A percentile compares a stretch with the other conserved stretches of the same genome.
Conservation (phyloP, 1,284 basidiomycete species). For the Cryptococcus wingfieldii region DNA sequence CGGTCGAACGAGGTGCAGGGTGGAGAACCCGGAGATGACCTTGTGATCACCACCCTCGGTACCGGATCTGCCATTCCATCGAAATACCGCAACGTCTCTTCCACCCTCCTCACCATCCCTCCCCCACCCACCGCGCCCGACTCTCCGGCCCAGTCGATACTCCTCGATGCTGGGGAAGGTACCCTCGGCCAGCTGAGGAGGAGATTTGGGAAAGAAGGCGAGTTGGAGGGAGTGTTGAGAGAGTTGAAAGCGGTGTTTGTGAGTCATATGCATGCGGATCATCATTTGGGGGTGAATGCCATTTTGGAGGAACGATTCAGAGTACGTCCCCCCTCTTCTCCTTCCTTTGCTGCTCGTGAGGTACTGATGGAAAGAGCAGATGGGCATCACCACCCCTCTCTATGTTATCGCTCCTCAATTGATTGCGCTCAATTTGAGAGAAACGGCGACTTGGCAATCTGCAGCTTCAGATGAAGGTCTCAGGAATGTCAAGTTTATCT, state of each 20-base stretch:
- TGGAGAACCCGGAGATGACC: constrained; percentile 58
- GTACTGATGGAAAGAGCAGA: constrained; percentile 10
- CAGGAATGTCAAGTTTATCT: constrained; percentile 39
- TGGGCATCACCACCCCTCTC: constrained; percentile 46
- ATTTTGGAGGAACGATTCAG: constrained; percentile 67
- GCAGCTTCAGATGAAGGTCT: constrained; percentile 25
- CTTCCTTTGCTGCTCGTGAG: neutral
- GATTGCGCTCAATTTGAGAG: constrained; percentile 50
- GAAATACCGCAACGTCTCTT: constrained; percentile 79
- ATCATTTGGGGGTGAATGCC: constrained; percentile 77
- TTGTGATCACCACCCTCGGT: constrained; percentile 73
- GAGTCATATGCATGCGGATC: constrained; percentile 89
- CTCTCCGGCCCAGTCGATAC: constrained; percentile 44
- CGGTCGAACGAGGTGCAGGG: neutral
- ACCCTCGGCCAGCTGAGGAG: constrained; percentile 84
- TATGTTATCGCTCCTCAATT: constrained; percentile 60
- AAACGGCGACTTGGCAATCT: constrained; percentile 36
- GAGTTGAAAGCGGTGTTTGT: constrained; percentile 75
- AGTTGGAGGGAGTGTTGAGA: constrained; percentile 54
- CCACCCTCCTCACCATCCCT: constrained; percentile 65
- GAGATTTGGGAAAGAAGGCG: constrained; percentile 62
- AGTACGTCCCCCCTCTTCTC: constrained; percentile 52
- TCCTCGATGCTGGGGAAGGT: constrained; percentile 89
- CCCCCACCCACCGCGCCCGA: constrained; percentile 44
- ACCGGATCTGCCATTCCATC: constrained; percentile 83